Base-by-base conservation (phyloP, 495 filamentous ascomycete species). In the Aspergillus conjunctus region DNA sequence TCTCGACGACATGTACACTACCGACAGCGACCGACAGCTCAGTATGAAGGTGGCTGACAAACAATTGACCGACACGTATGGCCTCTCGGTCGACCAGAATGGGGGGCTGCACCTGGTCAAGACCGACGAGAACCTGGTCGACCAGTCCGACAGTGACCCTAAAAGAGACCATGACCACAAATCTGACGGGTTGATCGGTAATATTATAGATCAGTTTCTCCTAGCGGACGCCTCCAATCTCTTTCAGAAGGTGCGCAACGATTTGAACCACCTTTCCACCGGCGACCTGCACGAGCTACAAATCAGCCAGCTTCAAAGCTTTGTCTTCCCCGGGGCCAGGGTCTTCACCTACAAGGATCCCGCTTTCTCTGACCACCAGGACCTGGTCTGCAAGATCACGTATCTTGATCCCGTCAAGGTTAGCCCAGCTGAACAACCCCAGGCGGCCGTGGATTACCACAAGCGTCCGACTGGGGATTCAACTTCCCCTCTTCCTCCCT, bases 331-430 rank as follows among this genome's bases (percentile, higher is more conserved):
- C 1, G 58, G 58, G 9, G 50, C 50, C 21, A 33, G 33, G 8
- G 58, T 60, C 11, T 60, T 60, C 58, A 46, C 58, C 0, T 60
- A 60, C 51, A 60, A 60, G 26, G 30, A 33, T 20, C 37, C 58
- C 0, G n/a, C 15, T 10, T 60, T 60, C 58, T 60, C 58, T 4
- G 31, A 54, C 7, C 17, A 46, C 32, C 9, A 46, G 34, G 58
- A 60, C 17, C 41, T 60, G 17, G 51, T 26, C 0, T 60, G 58
- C 41, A 12, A 33, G n/a, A 60, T 60, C n/a, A 54, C 51, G 3
- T 60, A 60, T 54, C 14, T 60, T 22, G 41, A 60, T 39, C 50
- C 58, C 18, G 18, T 7, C 33, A 39, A 31, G 46, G 46, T 50
- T 22, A 50, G 46, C 46, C 26, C 26, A 22, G 46, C 32, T 17